Evolutionary conservation across 257 asterid genomes (phyloP).

Genomic region (Coffea eugenioides): DNA sequence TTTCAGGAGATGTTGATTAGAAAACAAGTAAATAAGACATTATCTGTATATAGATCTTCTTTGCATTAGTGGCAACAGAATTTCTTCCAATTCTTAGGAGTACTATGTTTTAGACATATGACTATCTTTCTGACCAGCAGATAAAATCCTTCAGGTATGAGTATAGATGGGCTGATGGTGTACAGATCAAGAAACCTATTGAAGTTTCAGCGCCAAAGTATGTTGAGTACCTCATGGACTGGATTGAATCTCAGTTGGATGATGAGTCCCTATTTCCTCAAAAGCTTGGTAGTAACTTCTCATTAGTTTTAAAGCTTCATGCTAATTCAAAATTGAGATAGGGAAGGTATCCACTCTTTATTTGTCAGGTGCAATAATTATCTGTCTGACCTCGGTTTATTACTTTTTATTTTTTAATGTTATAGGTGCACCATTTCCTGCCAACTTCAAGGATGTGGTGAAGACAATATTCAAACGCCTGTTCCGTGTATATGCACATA

Average conservation of each 20-base stretch:
- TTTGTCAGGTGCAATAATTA: neutral
- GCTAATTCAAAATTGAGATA: neutral
- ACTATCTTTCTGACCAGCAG: neutral
- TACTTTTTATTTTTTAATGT: neutral
- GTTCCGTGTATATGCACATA: conserved; percentile 34
- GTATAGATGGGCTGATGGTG: conserved; percentile 97
- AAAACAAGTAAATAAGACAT: neutral
- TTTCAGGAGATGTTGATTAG: neutral
- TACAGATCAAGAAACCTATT: conserved; percentile 80
- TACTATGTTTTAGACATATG: neutral
- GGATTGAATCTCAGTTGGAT: conserved; percentile 86
- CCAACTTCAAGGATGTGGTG: conserved; percentile 31
- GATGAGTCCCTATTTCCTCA: conserved; percentile 90
- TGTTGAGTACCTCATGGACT: conserved; percentile 91
- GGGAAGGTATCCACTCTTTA: conserved; percentile 2
- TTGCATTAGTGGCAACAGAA: neutral
- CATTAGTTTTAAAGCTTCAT: neutral
- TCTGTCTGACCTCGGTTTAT: neutral
- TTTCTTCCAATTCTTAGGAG: too few relatives aligned
- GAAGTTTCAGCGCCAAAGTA: conserved; percentile 94
- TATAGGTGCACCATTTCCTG: conserved; percentile 61
- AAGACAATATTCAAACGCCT: conserved; percentile 35
- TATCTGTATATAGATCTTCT: neutral
- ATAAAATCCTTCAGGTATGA: conserved; percentile 50
- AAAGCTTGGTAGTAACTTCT: conserved; percentile 56